Evolutionary conservation across 2,329 filamentous ascomycete species (phyloP), one percentile per base, ranked within the genome.

Genomic region (Juglanconis juglandina): DNA sequence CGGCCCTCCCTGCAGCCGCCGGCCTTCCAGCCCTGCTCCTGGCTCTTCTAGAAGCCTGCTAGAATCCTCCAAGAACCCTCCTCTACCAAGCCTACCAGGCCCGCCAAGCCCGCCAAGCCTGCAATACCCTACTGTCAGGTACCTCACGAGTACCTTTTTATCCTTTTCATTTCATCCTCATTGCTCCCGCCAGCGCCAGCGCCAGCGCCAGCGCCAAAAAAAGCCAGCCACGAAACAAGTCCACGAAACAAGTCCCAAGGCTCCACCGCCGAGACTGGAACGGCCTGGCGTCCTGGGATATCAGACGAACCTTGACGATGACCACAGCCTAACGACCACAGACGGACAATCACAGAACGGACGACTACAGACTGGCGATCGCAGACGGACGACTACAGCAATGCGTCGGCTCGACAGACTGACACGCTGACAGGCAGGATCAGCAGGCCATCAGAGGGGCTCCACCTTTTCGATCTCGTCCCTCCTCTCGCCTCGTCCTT

Each of bases 101-200:
- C 24, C 24, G 2, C 24, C 24, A 24, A 24, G 24, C 24, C 24
- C 24, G 24, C 24, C 24, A 47, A 35, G 50, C 34, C 35, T 49
- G 49, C 37, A 13, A 44, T 9, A 42, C 57, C 44, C 57, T 59
- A 59, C 50, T 50, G 50, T 8, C 49, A 59, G 57, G 57, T 59
- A 59, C 57, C 46, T 58, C 35, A 4, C 13, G 35, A 46, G 53
- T 55, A 55, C 53, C 30, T 24, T 34, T 41, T 24, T 24, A 44
- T 13, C 33, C 44, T 17, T 24, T 14, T 51, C 14, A 4, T 17
- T 30, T 53, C 44, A 24, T 47, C 44, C 17, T 8, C 17, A 17
- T n/a, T 9, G 13, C 44, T 9, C 7, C 5, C 44, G 14, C 14
- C 44, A 17, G 37, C 9, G 35, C 24, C 24, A 24, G 24, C 24